Evolutionary conservation across 306 rosid genomes (phyloP).

Genomic region (Lotus japonicus): DNA sequence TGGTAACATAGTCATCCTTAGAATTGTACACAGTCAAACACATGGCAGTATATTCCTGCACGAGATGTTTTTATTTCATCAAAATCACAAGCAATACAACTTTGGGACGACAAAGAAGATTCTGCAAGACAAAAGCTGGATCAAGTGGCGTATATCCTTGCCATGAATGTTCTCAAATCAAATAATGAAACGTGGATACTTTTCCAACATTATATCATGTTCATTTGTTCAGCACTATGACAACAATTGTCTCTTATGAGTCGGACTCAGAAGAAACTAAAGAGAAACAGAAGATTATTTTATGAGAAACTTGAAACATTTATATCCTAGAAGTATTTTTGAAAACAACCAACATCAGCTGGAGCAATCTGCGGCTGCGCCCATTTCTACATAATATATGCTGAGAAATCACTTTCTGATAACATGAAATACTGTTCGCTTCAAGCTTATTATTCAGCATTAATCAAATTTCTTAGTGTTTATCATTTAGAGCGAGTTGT

Average conservation of each 20-base stretch:
- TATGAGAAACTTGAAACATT: too few species aligned
- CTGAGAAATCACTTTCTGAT: too few species aligned
- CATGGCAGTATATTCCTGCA: conserved; percentile 39
- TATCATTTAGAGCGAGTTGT: background rate
- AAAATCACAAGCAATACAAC: background rate
- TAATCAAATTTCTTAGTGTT: background rate
- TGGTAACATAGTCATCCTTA: conserved; percentile 27
- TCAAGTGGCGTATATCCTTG: background rate
- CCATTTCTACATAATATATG: too few species aligned
- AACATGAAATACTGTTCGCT: too few species aligned
- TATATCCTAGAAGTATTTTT: too few species aligned
- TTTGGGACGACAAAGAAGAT: background rate
- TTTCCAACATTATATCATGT: background rate
- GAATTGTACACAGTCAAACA: conserved; percentile 34
- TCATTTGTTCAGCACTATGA: background rate
- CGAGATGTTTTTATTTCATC: conserved; percentile 18
- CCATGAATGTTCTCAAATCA: background rate
- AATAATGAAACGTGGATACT: background rate
- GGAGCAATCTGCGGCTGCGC: too few species aligned
- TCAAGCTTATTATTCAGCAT: background rate
- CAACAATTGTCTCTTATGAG: background rate
- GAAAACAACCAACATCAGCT: too few species aligned
- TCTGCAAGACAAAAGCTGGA: background rate
- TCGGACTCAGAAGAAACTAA: background rate
- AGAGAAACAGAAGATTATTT: background rate